Evolutionary conservation across 1,284 basidiomycete genomes (phyloP), one percentile per base, ranked within the genome.

Genomic region (Pseudozyma sp.): DNA sequence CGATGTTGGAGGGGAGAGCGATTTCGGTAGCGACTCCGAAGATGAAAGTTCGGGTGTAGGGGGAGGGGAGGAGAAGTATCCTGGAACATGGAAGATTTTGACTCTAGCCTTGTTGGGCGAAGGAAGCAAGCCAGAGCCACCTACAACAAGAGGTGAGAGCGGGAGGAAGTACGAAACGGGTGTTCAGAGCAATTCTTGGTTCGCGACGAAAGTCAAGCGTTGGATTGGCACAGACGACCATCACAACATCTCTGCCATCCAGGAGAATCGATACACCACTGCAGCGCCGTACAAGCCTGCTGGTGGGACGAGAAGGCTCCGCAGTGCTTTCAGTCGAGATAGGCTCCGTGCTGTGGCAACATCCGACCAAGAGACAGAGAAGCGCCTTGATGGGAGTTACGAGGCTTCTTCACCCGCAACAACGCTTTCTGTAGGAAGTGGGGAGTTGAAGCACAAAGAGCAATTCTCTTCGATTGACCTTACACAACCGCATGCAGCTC

Each of bases 161-260:
- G 68, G 59, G 3, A 57, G 64, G 35, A 70, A 68, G 51, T 76
- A 75, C 19, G 72, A 75, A 16, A 51, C 40, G 14, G 52, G 43
- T 0, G 59, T 75, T 1, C 60, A 77, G 47, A 60, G 58, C 40
- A 77, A 67, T 45, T 52, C 51, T 11, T 70, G 72, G 67, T 42
- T 74, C 11, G 58, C 56, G 31, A 59, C 63, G 43, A 60, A 64
- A 42, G 13, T 75, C 4, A 57, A 60, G n/a, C 40, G 71, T 3
- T 69, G 61, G 61, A 52, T 73, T 16, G 70, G 65, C 6, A 43
- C 21, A 34, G 57, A 64, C 19, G 64, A 40, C 16, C 16, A 18
- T 4, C 19, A 40, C 2, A 36, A 61, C n/a, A 39, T 31, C 10
- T 53, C 53, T 19, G 25, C 6, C 25, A 31, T 31, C 25, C 13